Evolutionary conservation across 257 asterid species (phyloP).

Genomic region (Osmanthus fragrans): DNA sequence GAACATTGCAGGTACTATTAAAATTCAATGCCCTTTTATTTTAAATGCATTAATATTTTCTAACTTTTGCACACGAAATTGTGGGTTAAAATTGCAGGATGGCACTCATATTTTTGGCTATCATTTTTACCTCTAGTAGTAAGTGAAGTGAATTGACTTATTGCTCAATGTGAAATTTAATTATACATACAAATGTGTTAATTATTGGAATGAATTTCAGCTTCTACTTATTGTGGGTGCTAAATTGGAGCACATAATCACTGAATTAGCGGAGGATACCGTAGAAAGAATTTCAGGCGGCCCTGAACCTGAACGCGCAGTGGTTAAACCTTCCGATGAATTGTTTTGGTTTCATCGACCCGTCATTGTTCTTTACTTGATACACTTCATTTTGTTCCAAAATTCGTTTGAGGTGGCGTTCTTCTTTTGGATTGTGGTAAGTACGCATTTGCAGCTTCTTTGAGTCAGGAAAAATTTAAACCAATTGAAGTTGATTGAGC

Average conservation of each 20-base stretch:
- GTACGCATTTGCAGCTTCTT: not conserved
- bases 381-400: slow-evolving; percentile 93
- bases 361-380: slow-evolving; percentile 61
- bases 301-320: slow-evolving; percentile 32
- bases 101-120: slow-evolving; percentile 91
- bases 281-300: slow-evolving; percentile 33
- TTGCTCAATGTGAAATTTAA: not conserved
- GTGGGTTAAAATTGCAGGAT: slow-evolving; percentile 55
- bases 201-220: slow-evolving; percentile 34
- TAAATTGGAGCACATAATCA: slow-evolving; percentile 84
- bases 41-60: not conserved
- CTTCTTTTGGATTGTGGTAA: slow-evolving; percentile 88
- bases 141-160: slow-evolving; percentile 24
- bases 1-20: slow-evolving; percentile 69
- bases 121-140: slow-evolving; percentile 79
- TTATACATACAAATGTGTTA: not conserved
- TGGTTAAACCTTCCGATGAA: slow-evolving; percentile 70
- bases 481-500: too few species aligned
- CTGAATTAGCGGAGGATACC: slow-evolving; percentile 59
- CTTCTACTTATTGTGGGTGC: slow-evolving; percentile 78
- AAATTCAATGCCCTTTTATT: not conserved
- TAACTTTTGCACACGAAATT: not conserved
- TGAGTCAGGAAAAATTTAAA: too few species aligned
- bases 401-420: slow-evolving; percentile 89
- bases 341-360: slow-evolving; percentile 82